phyloP scores from a whole-genome alignment of 2,329 filamentous ascomycete genomes.

The Aspergillus awamori region DNA sequence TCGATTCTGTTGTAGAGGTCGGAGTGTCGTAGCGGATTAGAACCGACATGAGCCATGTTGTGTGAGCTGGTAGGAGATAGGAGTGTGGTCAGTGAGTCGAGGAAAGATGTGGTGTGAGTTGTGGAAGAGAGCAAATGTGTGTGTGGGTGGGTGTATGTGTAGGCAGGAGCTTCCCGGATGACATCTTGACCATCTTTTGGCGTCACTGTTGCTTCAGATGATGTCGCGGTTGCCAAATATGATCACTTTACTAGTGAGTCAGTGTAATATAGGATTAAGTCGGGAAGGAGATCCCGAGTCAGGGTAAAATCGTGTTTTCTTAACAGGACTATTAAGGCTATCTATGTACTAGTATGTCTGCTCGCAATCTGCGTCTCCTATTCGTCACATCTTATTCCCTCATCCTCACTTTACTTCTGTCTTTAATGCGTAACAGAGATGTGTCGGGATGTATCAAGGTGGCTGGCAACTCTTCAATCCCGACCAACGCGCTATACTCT shows the following conservation, averaged over 20 bases:
- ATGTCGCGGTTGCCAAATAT: neutral
- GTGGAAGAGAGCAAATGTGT: neutral
- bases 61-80: no score
- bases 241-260: neutral
- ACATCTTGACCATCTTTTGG: neutral
- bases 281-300: neutral
- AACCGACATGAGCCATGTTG: neutral
- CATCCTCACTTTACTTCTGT: no score
- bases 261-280: no score
- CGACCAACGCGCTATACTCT: no score
- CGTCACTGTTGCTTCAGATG: neutral
- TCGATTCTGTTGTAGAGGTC: neutral
- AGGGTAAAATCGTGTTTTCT: neutral
- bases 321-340: no score
- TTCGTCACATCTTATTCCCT: no score
- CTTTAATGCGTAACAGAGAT: no score
- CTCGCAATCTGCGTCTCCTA: no score
- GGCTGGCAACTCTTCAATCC: rapidly evolving
- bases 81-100: neutral
- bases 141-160: no score
- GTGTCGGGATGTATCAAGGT: no score
- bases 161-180: neutral
- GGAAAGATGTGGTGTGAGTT: neutral
- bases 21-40: no score
- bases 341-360: no score